phyloP scores from a whole-genome alignment of 2,329 filamentous ascomycete genomes.

The Fusarium albidum region DNA sequence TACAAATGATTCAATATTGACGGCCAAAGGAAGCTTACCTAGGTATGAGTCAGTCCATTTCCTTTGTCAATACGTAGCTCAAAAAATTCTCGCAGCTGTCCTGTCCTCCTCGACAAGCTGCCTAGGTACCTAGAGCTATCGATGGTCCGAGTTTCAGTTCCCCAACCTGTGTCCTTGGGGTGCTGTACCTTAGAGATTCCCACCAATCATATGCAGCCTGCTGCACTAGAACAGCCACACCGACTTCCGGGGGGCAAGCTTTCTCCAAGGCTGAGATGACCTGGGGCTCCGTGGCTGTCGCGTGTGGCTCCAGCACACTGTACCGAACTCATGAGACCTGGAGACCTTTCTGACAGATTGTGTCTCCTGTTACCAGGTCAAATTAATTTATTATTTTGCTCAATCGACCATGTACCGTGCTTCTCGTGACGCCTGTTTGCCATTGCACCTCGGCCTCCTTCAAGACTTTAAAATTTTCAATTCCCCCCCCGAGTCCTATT shows the following conservation, averaged over 20 bases:
- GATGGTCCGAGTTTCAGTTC: neutral
- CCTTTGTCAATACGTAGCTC: too few relatives aligned
- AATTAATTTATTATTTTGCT: neutral
- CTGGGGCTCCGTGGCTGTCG: neutral
- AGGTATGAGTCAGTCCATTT: too few relatives aligned
- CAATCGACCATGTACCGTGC: neutral
- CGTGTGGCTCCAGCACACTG: slow-evolving; percentile 26
- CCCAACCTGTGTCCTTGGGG: neutral
- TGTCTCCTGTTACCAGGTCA: neutral
- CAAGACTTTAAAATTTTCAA: neutral
- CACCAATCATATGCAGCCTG: slow-evolving; percentile 18
- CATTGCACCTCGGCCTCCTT: neutral
- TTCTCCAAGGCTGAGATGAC: slow-evolving; percentile 27
- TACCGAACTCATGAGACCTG: slow-evolving; percentile 14
- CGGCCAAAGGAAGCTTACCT: too few relatives aligned
- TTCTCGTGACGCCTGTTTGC: too few relatives aligned
- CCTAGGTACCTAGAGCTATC: too few relatives aligned
- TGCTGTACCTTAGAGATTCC: slow-evolving; percentile 1
- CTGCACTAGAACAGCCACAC: slow-evolving; percentile 12
- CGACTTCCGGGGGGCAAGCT: neutral
- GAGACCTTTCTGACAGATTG: slow-evolving; percentile 2
- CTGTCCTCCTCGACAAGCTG: neutral
- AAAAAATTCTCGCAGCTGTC: too few relatives aligned
- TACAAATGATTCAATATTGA: too few relatives aligned
- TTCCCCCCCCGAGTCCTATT: slow-evolving; percentile 9